Evolutionary conservation across 345 rosid species (phyloP).

Genomic region (Balakata baccata): DNA sequence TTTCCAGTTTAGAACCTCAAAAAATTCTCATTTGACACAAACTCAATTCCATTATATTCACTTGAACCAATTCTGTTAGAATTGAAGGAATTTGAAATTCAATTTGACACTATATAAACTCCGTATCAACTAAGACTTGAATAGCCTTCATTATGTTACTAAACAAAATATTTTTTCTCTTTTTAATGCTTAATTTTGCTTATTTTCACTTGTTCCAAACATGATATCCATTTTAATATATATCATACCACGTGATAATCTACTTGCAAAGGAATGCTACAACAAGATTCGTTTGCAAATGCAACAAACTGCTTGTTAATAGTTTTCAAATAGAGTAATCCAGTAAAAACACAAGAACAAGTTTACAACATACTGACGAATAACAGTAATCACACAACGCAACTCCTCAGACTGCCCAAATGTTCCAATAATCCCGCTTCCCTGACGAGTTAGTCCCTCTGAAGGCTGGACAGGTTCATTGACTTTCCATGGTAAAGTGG

Average conservation of each 20-base stretch:
- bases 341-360: neutral
- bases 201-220: neutral
- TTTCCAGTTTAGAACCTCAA: neutral
- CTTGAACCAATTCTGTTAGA: neutral
- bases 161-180: neutral
- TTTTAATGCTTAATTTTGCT: neutral
- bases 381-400: constrained; percentile 90
- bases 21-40: no score
- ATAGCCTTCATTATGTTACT: neutral
- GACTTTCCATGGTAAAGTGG: constrained; percentile 87
- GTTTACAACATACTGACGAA: constrained; percentile 78
- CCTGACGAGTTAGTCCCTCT: constrained; percentile 93
- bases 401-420: constrained; percentile 97
- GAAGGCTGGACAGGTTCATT: constrained; percentile 71
- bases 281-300: neutral
- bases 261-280: neutral
- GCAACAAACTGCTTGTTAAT: neutral
- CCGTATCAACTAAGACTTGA: neutral
- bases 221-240: neutral
- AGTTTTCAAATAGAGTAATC: neutral
- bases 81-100: constrained; percentile 3
- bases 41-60: no score
- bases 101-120: neutral
- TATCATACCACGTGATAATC: neutral
- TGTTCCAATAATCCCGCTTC: constrained; percentile 91